A percentile compares a stretch with the other conserved stretches of the same genome.
Conservation (phyloP, 768 basidiomycete species). For the Pholiota microspora region DNA sequence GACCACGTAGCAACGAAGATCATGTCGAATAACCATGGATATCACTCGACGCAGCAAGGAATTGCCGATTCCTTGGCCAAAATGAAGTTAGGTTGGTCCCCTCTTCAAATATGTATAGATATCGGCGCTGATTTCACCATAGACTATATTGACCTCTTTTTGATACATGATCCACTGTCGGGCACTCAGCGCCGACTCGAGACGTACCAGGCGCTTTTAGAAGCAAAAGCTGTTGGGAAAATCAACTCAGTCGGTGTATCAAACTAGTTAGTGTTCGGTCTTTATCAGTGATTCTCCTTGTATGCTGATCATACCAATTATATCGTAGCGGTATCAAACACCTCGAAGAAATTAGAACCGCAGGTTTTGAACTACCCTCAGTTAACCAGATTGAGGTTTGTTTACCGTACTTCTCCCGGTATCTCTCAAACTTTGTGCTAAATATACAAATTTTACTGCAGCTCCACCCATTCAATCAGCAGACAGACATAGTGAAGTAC, state of each 20-base stretch:
- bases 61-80: constrained; percentile 55
- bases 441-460: constrained; percentile 21
- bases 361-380: constrained; percentile 62
- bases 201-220: constrained; percentile 69
- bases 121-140: background rate
- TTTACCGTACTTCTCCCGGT: background rate
- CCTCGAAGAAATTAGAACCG: constrained; percentile 67
- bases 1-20: constrained; percentile 58
- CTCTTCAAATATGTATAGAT: background rate
- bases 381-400: constrained; percentile 82
- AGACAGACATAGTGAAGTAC: constrained; percentile 73
- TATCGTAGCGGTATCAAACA: constrained; percentile 59
- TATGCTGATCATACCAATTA: background rate
- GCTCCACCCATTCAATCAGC: constrained; percentile 84
- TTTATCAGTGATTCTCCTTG: background rate
- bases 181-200: constrained; percentile 62
- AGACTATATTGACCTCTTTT: constrained; percentile 41
- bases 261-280: constrained; percentile 61
- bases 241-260: constrained; percentile 75
- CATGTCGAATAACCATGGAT: constrained; percentile 51
- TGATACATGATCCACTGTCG: constrained; percentile 73
- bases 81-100: constrained; percentile 51
- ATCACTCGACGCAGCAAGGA: constrained; percentile 51
- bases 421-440: background rate
- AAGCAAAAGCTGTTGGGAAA: constrained; percentile 60